Evolutionary conservation across 2,329 filamentous ascomycete genomes (phyloP).

Genomic region (Epichloe coenophiala): DNA sequence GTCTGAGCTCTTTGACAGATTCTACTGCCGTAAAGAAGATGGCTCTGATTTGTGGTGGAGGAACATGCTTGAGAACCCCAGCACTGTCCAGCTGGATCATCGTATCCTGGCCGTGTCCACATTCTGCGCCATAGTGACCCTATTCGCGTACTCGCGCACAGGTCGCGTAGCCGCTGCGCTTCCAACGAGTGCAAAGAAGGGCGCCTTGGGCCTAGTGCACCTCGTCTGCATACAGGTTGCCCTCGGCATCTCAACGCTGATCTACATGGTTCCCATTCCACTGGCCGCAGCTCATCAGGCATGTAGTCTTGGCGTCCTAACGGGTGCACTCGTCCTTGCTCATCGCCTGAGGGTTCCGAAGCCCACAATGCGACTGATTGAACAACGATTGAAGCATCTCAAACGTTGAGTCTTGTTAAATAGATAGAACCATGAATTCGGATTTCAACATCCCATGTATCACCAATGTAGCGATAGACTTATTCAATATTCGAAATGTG

Average conservation of each 20-base stretch:
- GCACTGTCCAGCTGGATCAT: slow-evolving; percentile 89
- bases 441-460: too few species aligned
- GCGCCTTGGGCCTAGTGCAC: slow-evolving; percentile 68
- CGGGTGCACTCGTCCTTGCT: slow-evolving; percentile 66
- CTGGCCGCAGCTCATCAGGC: slow-evolving; percentile 89
- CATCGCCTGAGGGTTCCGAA: slow-evolving; percentile 64
- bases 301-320: slow-evolving; percentile 72
- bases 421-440: neutral
- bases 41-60: slow-evolving; percentile 84
- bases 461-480: too few species aligned
- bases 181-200: slow-evolving; percentile 50
- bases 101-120: slow-evolving; percentile 83
- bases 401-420: slow-evolving; percentile 2
- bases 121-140: slow-evolving; percentile 63
- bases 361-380: slow-evolving; percentile 46
- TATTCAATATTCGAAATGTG: neutral
- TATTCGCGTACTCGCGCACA: slow-evolving; percentile 70
- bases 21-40: slow-evolving; percentile 71
- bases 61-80: slow-evolving; percentile 95
- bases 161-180: slow-evolving; percentile 44
- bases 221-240: slow-evolving; percentile 70
- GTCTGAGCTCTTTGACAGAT: slow-evolving; percentile 70
- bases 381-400: slow-evolving; percentile 31
- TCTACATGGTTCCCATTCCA: slow-evolving; percentile 84
- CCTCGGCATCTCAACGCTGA: slow-evolving; percentile 78